phyloP scores from a whole-genome alignment of 148 eudicot genomes.

The Vaccinium macrocarpon region DNA sequence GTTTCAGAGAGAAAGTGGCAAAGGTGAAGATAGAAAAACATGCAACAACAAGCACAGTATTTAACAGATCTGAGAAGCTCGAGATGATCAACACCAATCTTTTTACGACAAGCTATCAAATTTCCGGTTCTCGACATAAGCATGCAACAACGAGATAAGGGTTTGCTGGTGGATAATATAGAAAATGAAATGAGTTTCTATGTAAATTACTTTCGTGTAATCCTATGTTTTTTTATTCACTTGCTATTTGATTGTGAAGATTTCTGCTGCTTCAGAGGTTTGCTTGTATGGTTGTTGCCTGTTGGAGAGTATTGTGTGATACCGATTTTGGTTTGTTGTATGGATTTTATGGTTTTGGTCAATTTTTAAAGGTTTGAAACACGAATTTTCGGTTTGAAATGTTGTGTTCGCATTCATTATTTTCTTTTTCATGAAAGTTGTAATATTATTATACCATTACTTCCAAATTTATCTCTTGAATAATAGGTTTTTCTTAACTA shows the following conservation, averaged over 20 bases:
- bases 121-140: neutral
- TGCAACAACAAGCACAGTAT: neutral
- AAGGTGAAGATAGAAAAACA: constrained; percentile 1
- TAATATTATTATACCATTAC: neutral
- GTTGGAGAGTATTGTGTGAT: neutral
- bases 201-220: constrained; percentile 6
- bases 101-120: neutral
- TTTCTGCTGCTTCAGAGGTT: constrained; percentile 4
- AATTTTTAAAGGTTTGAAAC: neutral
- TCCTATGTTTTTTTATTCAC: neutral
- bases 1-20: constrained; percentile 46
- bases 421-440: neutral
- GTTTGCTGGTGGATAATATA: constrained; percentile 6
- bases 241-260: neutral
- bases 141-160: neutral
- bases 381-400: neutral
- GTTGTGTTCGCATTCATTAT: neutral
- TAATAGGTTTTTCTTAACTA: no score
- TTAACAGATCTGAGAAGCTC: neutral
- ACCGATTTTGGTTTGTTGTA: constrained; percentile 5
- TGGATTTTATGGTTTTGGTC: constrained; percentile 11
- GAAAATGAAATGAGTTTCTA: neutral
- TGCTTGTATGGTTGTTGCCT: constrained; percentile 3
- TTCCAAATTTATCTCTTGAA: no score
- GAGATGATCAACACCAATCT: neutral